Evolutionary conservation across 2,329 filamentous ascomycete genomes (phyloP).

Genomic region (Beauveria sp.): DNA sequence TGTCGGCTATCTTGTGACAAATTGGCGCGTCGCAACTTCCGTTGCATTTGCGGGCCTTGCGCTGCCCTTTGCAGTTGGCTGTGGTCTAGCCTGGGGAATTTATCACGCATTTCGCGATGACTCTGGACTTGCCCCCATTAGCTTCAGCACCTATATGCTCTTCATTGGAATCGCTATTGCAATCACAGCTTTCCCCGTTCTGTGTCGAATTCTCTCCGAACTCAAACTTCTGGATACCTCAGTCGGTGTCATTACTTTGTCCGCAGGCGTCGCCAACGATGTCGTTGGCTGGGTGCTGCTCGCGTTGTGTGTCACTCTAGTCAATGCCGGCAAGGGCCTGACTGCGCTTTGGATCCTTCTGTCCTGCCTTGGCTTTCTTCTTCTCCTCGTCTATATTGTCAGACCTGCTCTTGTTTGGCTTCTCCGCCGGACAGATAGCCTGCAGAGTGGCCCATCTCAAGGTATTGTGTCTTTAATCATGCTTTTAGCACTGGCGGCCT

Average conservation of each 20-base stretch:
- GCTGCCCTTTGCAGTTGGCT: slow-evolving; percentile 75
- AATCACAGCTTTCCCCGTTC: slow-evolving; percentile 85
- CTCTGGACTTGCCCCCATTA: slow-evolving; percentile 30
- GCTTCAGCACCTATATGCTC: slow-evolving; percentile 48
- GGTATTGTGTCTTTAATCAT: slow-evolving; percentile 76
- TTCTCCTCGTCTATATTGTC: slow-evolving; percentile 67
- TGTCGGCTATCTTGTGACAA: slow-evolving; percentile 64
- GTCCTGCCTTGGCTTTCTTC: slow-evolving; percentile 62
- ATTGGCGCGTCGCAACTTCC: slow-evolving; percentile 72
- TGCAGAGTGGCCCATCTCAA: slow-evolving; percentile 85
- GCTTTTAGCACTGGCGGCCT: slow-evolving; percentile 66
- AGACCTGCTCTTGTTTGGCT: slow-evolving; percentile 69
- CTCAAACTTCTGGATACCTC: slow-evolving; percentile 75
- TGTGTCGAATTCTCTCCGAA: slow-evolving; percentile 89
- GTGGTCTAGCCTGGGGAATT: slow-evolving; percentile 71
- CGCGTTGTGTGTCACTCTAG: slow-evolving; percentile 84
- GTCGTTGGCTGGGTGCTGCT: slow-evolving; percentile 75
- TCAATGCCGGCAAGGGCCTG: slow-evolving; percentile 77
- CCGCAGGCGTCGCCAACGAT: slow-evolving; percentile 89
- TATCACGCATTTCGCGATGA: slow-evolving; percentile 61
- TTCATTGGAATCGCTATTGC: slow-evolving; percentile 92
- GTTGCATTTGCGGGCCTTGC: slow-evolving; percentile 75
- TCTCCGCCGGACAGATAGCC: slow-evolving; percentile 63
- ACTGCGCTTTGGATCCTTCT: slow-evolving; percentile 81
- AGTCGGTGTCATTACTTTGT: slow-evolving; percentile 81